These are phyloP conservation scores for Coffea eugenioides DNA, from an alignment of 257 asterid genomes.

Conservation along the genomic window DNA sequence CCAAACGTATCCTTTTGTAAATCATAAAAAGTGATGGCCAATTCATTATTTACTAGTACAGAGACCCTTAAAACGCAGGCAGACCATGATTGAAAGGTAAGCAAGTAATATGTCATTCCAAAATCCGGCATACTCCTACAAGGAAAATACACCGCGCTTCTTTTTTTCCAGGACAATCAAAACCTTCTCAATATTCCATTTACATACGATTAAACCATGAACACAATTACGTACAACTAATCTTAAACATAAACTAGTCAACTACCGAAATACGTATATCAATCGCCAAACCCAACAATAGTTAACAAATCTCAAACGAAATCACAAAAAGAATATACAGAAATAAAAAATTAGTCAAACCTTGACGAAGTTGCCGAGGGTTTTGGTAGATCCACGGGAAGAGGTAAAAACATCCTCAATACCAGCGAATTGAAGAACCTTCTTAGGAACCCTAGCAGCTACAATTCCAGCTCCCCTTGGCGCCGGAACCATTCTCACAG, in stretches of 20 bases:
- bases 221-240: too few species aligned
- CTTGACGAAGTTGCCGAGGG: slow-evolving; percentile 32
- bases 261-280: too few species aligned
- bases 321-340: too few species aligned
- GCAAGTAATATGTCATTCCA: background rate
- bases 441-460: slow-evolving; percentile 88
- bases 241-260: too few species aligned
- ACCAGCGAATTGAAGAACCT: slow-evolving; percentile 90
- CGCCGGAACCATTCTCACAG: slow-evolving; percentile 92
- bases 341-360: too few species aligned
- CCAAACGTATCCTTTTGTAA: background rate
- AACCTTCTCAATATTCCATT: too few species aligned
- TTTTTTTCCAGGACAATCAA: too few species aligned
- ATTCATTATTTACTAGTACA: too few species aligned
- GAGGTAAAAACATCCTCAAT: slow-evolving; percentile 84
- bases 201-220: too few species aligned
- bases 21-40: background rate
- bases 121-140: background rate
- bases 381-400: slow-evolving; percentile 88
- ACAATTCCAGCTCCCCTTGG: slow-evolving; percentile 89
- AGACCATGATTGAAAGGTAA: background rate
- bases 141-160: too few species aligned
- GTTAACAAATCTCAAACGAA: too few species aligned
- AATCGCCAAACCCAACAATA: too few species aligned
- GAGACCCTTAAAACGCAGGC: background rate